A percentile compares a stretch with the other conserved stretches of the same genome.
These are phyloP conservation scores for Pseudophaeomoniella oleicola DNA, from an alignment of 2,329 filamentous ascomycete genomes.

Conservation along the genomic window DNA sequence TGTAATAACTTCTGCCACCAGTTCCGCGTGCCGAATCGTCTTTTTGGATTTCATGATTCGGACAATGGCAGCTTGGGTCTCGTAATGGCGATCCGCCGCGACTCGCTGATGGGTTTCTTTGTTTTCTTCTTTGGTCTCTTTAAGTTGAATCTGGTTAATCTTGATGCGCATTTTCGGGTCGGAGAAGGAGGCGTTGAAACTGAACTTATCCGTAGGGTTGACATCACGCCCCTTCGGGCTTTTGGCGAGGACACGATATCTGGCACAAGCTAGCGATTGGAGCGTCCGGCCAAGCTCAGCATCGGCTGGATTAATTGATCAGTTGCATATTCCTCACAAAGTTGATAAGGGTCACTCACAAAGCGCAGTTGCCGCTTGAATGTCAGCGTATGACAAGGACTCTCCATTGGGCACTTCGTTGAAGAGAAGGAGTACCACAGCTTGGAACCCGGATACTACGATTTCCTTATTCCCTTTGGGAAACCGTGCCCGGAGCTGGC, in stretches of 20 bases:
- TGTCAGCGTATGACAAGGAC: slow-evolving; percentile 59
- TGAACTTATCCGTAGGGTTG: slow-evolving; percentile 64
- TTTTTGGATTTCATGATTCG: slow-evolving; percentile 94
- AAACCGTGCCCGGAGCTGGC: slow-evolving; percentile 69
- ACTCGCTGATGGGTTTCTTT: slow-evolving; percentile 86
- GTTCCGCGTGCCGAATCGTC: slow-evolving; percentile 67
- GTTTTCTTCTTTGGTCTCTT: slow-evolving; percentile 91
- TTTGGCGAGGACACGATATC: slow-evolving; percentile 70
- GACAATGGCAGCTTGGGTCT: slow-evolving; percentile 94
- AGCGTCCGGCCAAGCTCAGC: slow-evolving; percentile 76
- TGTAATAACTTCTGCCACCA: slow-evolving; percentile 84
- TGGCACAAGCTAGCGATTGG: slow-evolving; percentile 87
- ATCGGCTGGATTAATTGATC: slow-evolving; percentile 34
- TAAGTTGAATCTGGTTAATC: slow-evolving; percentile 96
- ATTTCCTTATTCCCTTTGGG: slow-evolving; percentile 72
- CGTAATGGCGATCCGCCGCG: slow-evolving; percentile 77
- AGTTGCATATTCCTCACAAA: slow-evolving; percentile 1
- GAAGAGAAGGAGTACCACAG: slow-evolving; percentile 79
- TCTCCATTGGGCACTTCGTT: slow-evolving; percentile 53
- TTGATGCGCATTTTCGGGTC: slow-evolving; percentile 84
- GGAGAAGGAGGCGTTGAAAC: slow-evolving; percentile 60
- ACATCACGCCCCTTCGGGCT: slow-evolving; percentile 75
- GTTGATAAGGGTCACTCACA: slow-evolving; percentile 28
- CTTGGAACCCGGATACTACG: slow-evolving; percentile 82
- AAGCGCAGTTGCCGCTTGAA: slow-evolving; percentile 60